Conservation (phyloP, 768 basidiomycete species). For the Leccinellum rugosiceps region DNA sequence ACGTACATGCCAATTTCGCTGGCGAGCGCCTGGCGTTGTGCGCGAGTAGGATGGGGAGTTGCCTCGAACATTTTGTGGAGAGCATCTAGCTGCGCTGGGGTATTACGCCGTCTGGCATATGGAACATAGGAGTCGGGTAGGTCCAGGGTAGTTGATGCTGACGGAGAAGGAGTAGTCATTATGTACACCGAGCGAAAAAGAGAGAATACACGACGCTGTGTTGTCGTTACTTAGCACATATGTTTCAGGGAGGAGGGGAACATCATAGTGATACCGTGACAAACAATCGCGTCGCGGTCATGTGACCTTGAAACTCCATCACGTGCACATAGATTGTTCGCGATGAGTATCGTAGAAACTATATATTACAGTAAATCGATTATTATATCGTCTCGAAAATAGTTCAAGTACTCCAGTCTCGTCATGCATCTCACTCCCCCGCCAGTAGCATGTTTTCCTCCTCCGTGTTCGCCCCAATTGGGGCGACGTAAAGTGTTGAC, state of each 20-base stretch:
- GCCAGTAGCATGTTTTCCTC: constrained; percentile 42
- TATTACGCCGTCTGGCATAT: constrained; percentile 31
- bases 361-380: constrained; percentile 1
- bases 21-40: constrained; percentile 40
- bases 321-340: constrained; percentile 15
- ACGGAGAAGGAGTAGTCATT: constrained; percentile 4
- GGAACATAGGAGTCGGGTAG: constrained; percentile 18
- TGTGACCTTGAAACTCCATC: constrained; percentile 19
- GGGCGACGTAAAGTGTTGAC: constrained; percentile 24
- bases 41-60: constrained; percentile 40
- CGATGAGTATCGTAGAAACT: background rate
- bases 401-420: constrained; percentile 3
- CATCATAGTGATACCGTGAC: too few relatives aligned
- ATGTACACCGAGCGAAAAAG: background rate
- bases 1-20: constrained; percentile 38
- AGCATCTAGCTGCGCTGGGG: constrained; percentile 32
- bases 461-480: constrained; percentile 39
- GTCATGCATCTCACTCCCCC: constrained; percentile 14
- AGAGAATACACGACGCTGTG: background rate
- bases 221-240: background rate
- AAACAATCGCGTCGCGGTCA: constrained; percentile 26
- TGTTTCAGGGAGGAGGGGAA: background rate
- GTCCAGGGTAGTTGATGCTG: background rate
- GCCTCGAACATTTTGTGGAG: constrained; percentile 35
- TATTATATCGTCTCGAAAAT: background rate